Conservation (phyloP, 192 early-diverging fungal genomes). For the Backusella sp. region DNA sequence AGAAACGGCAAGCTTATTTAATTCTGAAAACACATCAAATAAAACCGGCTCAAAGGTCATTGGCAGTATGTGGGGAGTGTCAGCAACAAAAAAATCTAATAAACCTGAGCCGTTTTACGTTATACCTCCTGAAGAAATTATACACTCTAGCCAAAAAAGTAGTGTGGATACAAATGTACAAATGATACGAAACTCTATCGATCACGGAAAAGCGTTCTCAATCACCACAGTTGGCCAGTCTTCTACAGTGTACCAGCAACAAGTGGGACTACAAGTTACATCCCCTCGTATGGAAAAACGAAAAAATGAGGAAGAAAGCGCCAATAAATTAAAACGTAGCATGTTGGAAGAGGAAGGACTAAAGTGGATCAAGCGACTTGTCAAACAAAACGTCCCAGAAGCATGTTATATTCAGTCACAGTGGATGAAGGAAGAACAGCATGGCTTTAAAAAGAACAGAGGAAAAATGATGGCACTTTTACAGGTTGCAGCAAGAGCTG, state of each 20-base stretch:
- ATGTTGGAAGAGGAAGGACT: constrained; percentile 53
- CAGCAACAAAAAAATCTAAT: neutral
- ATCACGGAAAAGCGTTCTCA: neutral
- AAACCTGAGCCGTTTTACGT: constrained; percentile 6
- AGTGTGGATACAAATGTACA: neutral
- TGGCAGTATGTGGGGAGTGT: constrained; percentile 8
- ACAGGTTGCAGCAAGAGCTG: constrained; percentile 60
- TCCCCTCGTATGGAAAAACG: neutral
- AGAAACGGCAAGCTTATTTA: constrained; percentile 55
- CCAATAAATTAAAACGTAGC: constrained; percentile 6
- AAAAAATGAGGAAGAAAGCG: neutral
- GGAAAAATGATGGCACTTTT: constrained; percentile 34
- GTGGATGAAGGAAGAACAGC: constrained; percentile 61
- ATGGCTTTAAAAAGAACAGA: constrained; percentile 39
- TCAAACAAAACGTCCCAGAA: constrained; percentile 64
- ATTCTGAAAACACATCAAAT: neutral
- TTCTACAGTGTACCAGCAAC: neutral
- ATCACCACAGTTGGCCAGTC: neutral
- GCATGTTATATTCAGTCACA: constrained; percentile 72
- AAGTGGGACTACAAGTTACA: neutral
- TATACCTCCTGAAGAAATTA: neutral
- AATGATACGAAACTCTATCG: neutral
- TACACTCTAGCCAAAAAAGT: neutral
- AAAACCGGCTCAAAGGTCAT: neutral
- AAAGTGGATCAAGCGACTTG: constrained; percentile 67